These are phyloP conservation scores for Penicillium sp. DNA, from an alignment of 2,329 filamentous ascomycete genomes.

Conservation along the genomic window DNA sequence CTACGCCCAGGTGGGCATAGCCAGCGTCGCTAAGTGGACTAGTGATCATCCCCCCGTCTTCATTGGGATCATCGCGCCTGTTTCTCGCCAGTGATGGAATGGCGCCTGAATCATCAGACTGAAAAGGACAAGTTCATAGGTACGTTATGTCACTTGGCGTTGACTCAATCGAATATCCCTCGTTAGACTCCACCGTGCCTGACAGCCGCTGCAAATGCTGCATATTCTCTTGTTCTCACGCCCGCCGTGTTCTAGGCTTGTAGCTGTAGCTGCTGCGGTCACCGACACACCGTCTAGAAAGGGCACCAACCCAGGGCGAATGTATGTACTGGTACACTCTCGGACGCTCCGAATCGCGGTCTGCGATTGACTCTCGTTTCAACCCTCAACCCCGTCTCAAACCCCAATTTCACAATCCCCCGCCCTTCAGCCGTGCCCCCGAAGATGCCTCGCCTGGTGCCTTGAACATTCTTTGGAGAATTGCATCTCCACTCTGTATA, in stretches of 20 bases:
- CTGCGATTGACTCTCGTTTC: neutral
- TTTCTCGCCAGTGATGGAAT: neutral
- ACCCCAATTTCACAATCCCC: neutral
- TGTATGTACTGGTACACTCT: neutral
- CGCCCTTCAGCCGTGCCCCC: neutral
- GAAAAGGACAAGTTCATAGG: neutral
- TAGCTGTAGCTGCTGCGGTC: neutral
- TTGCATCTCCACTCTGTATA: conserved; percentile 5
- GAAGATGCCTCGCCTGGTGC: conserved; percentile 10
- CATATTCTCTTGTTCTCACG: neutral
- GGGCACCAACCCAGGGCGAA: neutral
- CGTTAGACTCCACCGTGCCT: neutral
- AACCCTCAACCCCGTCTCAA: conserved; percentile 2
- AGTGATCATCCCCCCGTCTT: neutral
- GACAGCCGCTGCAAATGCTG: neutral
- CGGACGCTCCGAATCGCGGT: conserved; percentile 15
- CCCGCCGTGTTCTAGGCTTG: no score
- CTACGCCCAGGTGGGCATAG: neutral
- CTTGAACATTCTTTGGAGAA: conserved; percentile 7
- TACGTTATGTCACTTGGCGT: neutral
- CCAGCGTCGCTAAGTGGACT: neutral
- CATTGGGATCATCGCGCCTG: neutral
- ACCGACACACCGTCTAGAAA: neutral
- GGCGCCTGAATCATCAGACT: neutral
- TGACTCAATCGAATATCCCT: neutral